phyloP scores from a whole-genome alignment of 2,329 filamentous ascomycete genomes.

The Xylariaceae sp. region DNA sequence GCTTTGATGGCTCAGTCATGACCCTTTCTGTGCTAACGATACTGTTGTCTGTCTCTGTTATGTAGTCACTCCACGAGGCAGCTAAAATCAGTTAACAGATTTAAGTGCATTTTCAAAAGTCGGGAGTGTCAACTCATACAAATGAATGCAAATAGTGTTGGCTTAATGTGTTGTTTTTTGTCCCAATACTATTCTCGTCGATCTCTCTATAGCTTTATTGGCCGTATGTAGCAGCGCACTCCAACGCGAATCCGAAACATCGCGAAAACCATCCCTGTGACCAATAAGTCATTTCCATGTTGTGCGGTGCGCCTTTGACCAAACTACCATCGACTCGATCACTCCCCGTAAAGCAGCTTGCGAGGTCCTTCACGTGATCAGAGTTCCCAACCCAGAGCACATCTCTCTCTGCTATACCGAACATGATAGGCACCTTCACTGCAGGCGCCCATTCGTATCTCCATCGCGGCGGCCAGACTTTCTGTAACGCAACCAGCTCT shows the following conservation, averaged over 20 bases:
- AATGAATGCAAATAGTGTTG: too few species aligned
- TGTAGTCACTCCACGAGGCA: too few species aligned
- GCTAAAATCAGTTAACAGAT: too few species aligned
- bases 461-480: neutral
- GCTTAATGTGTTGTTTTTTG: too few species aligned
- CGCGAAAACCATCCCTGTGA: neutral
- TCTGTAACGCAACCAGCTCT: neutral
- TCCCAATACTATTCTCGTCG: too few species aligned
- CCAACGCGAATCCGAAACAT: neutral
- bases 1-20: too few species aligned
- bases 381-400: neutral
- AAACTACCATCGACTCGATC: neutral
- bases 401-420: neutral
- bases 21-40: too few species aligned
- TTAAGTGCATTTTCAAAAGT: too few species aligned
- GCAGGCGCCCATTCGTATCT: neutral
- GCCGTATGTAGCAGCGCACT: neutral
- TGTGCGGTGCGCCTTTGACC: neutral
- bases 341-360: neutral
- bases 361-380: neutral
- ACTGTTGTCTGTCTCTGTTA: too few species aligned
- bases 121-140: too few species aligned
- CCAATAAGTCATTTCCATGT: neutral
- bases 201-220: too few species aligned
- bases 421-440: neutral